These are phyloP conservation scores for Diplocarpon rosae DNA, from an alignment of 2,329 filamentous ascomycete genomes.

Conservation along the genomic window DNA sequence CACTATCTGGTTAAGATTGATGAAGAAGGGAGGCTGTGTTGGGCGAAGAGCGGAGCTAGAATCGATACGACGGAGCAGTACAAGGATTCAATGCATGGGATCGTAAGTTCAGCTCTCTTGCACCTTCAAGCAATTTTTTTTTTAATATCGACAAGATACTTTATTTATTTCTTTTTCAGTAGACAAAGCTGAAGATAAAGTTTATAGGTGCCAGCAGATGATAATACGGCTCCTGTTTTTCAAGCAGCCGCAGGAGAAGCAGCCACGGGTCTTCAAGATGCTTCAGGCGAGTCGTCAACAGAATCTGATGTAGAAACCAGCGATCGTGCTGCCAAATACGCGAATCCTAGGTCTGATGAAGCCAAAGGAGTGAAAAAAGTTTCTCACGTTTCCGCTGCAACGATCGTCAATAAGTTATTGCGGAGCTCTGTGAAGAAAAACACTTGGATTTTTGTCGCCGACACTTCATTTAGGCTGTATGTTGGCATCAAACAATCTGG, in stretches of 20 bases:
- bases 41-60: slow-evolving; percentile 69
- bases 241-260: slow-evolving; percentile 17
- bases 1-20: slow-evolving; percentile 74
- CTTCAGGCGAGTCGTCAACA: slow-evolving; percentile 24
- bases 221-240: slow-evolving; percentile 44
- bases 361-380: slow-evolving; percentile 50
- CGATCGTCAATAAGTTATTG: slow-evolving; percentile 68
- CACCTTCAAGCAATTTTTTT: neutral
- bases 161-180: no score
- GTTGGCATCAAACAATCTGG: slow-evolving; percentile 84
- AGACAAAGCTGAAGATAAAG: neutral
- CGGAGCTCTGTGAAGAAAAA: slow-evolving; percentile 73
- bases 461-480: slow-evolving; percentile 76
- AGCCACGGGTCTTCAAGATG: slow-evolving; percentile 13
- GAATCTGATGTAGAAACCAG: slow-evolving; percentile 27
- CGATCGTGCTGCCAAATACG: slow-evolving; percentile 50
- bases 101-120: slow-evolving; percentile 30
- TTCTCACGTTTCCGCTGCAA: slow-evolving; percentile 57
- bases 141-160: no score
- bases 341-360: slow-evolving; percentile 49
- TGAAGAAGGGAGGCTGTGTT: slow-evolving; percentile 62
- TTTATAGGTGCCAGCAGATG: slow-evolving; percentile 38
- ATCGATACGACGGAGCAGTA: slow-evolving; percentile 68
- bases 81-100: slow-evolving; percentile 69
- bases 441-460: slow-evolving; percentile 88